These are phyloP conservation scores for Colletotrichum coccodes DNA, from an alignment of 2,329 filamentous ascomycete genomes.

Conservation along the genomic window DNA sequence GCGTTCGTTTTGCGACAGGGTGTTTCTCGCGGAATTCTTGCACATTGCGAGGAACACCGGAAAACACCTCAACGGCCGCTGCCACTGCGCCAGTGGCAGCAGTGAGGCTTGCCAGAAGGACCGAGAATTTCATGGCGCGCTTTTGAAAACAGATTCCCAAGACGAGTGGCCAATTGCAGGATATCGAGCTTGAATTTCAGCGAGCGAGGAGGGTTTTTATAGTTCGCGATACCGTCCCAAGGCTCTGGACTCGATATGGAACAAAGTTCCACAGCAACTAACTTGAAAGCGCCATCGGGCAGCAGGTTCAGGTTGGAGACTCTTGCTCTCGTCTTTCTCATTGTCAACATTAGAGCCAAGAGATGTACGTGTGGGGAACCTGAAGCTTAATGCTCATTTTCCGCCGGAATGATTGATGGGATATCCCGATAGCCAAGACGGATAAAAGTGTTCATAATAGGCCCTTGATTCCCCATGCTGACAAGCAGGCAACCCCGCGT, in stretches of 20 bases:
- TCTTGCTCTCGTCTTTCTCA: not conserved
- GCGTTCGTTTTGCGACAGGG: slow-evolving; percentile 42
- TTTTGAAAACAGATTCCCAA: not conserved
- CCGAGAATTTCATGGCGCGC: slow-evolving; percentile 33
- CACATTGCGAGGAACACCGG: slow-evolving; percentile 46
- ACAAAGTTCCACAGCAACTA: too few relatives aligned
- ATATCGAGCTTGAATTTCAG: not conserved
- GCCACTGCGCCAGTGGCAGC: slow-evolving; percentile 33
- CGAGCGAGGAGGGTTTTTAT: not conserved
- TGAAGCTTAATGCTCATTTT: not conserved
- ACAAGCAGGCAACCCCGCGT: not conserved
- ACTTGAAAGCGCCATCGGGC: not conserved
- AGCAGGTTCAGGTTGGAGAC: not conserved
- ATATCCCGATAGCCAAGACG: not conserved
- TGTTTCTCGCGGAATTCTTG: slow-evolving; percentile 51
- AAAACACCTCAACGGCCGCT: slow-evolving; percentile 36
- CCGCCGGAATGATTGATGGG: not conserved
- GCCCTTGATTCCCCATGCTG: not conserved
- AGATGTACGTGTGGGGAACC: not conserved
- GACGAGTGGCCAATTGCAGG: not conserved
- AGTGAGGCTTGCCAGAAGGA: slow-evolving; percentile 26
- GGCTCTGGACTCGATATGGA: not conserved
- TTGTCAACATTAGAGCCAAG: not conserved
- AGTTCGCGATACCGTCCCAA: not conserved
- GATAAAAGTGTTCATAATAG: not conserved